A percentile compares a stretch with the other conserved stretches of the same genome.
Evolutionary conservation across 2,329 filamentous ascomycete genomes (phyloP).

Genomic region (Cladosporium halotolerans): DNA sequence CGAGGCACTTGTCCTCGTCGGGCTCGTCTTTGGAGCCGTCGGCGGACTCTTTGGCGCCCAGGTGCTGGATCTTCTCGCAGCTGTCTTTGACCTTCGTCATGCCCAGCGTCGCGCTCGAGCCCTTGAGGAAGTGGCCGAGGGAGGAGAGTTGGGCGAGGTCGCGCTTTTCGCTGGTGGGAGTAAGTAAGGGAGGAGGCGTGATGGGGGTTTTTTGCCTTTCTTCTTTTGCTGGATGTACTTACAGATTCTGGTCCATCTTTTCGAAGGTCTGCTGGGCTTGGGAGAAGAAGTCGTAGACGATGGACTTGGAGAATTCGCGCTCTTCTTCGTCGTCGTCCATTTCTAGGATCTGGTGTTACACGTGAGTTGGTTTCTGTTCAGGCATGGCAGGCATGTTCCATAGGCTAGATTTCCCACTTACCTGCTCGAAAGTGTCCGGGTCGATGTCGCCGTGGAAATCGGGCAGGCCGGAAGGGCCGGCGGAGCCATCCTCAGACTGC

Average conservation of each 20-base stretch:
- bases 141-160: conserved; percentile 71
- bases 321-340: conserved; percentile 92
- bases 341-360: conserved; percentile 62
- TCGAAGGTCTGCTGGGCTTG: conserved; percentile 82
- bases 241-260: conserved; percentile 80
- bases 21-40: conserved; percentile 61
- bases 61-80: conserved; percentile 96
- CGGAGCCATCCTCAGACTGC: conserved; percentile 42
- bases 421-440: conserved; percentile 71
- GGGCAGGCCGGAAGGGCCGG: conserved; percentile 48
- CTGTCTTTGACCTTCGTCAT: conserved; percentile 84
- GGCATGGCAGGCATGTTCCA: background rate
- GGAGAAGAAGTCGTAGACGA: conserved; percentile 88
- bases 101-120: conserved; percentile 89
- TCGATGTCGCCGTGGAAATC: conserved; percentile 75
- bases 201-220: too few relatives aligned
- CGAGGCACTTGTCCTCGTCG: conserved; percentile 62
- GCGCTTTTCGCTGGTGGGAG: conserved; percentile 50
- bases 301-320: conserved; percentile 78
- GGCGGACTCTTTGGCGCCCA: conserved; percentile 73
- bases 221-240: conserved; percentile 40
- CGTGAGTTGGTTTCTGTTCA: too few relatives aligned
- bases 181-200: background rate
- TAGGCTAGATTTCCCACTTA: conserved; percentile 10
- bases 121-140: conserved; percentile 94